A percentile compares a stretch with the other conserved stretches of the same genome.
Evolutionary conservation across 1,284 basidiomycete species (phyloP).

Genomic region (Pseudozyma thailandica): DNA sequence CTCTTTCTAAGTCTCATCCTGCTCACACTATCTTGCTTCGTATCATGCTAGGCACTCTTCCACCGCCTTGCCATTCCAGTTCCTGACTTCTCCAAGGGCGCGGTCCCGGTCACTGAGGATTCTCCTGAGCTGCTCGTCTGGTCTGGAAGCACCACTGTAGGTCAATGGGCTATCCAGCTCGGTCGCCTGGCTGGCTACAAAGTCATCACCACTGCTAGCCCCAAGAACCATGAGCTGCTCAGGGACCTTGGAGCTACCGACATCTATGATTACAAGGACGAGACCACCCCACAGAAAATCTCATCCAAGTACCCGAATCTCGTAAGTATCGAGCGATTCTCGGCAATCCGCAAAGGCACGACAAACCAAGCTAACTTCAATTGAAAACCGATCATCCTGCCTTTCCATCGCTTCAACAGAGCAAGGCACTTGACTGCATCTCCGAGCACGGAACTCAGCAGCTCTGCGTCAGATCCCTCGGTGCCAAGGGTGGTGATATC

Average conservation of each 20-base stretch:
- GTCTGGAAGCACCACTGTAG: conserved; percentile 72
- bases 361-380: not conserved
- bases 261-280: conserved; percentile 71
- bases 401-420: conserved; percentile 5
- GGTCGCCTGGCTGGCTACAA: conserved; percentile 71
- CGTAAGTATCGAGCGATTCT: conserved; percentile 2
- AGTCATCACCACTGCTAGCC: conserved; percentile 70
- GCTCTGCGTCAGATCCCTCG: conserved; percentile 51
- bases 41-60: conserved; percentile 58
- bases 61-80: conserved; percentile 35
- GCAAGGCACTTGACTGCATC: conserved; percentile 62
- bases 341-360: not conserved
- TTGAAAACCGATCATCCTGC: not conserved
- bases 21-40: no score
- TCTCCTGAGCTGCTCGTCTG: conserved; percentile 70
- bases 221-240: conserved; percentile 61
- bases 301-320: conserved; percentile 58
- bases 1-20: no score
- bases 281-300: conserved; percentile 57
- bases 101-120: conserved; percentile 34
- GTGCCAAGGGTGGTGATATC: conserved; percentile 48
- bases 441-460: conserved; percentile 61
- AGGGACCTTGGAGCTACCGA: conserved; percentile 60
- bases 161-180: conserved; percentile 70
- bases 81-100: conserved; percentile 30